Conservation (phyloP, 495 filamentous ascomycete genomes). For the Chlorociboria aeruginascens region DNA sequence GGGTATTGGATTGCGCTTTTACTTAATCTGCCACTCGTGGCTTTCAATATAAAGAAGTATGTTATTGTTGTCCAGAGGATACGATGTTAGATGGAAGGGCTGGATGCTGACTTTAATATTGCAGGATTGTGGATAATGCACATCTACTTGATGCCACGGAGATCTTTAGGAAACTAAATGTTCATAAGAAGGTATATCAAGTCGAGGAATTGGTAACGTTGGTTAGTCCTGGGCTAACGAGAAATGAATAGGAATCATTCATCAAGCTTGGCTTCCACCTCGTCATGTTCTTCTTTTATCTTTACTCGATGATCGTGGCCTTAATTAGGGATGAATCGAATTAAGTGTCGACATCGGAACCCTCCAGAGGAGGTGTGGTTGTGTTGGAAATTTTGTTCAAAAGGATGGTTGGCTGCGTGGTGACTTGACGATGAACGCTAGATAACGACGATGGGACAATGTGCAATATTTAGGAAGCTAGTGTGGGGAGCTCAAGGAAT, state of each 20-base stretch:
- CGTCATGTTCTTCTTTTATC: slow-evolving; percentile 99
- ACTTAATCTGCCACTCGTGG: slow-evolving; percentile 85
- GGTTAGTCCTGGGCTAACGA: neutral
- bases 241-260: slow-evolving; percentile 72
- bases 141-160: slow-evolving; percentile 96
- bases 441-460: slow-evolving; percentile 11
- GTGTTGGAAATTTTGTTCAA: neutral
- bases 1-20: slow-evolving; percentile 94
- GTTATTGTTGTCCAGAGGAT: slow-evolving; percentile 18
- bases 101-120: slow-evolving; percentile 17
- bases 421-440: slow-evolving; percentile 4
- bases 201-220: neutral
- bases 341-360: slow-evolving; percentile 28
- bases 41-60: slow-evolving; percentile 95
- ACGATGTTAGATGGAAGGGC: neutral
- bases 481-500: neutral
- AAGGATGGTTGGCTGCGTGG: neutral
- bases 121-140: slow-evolving; percentile 89
- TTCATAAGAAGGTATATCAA: slow-evolving; percentile 82
- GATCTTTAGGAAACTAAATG: slow-evolving; percentile 98
- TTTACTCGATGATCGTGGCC: slow-evolving; percentile 99
- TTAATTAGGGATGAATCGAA: slow-evolving; percentile 85
- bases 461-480: slow-evolving; percentile 4
- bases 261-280: slow-evolving; percentile 98
- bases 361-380: neutral